Evolutionary conservation across 257 asterid species (phyloP).

Genomic region (Penstemon eatonii): DNA sequence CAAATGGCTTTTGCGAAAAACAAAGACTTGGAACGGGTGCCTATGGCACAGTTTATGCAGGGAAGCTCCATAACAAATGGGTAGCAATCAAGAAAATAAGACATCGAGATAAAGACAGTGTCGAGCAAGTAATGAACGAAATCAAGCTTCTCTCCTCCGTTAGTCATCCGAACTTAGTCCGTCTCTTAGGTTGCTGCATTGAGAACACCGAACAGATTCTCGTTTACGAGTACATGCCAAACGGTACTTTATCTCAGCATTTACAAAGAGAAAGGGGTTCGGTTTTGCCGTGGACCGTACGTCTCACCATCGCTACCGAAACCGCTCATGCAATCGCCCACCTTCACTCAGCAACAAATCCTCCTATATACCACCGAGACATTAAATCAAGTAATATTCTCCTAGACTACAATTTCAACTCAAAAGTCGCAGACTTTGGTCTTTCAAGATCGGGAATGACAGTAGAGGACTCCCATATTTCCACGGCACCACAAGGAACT

Average conservation of each 20-base stretch:
- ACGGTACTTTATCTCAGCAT: conserved; percentile 77
- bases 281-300: conserved; percentile 69
- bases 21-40: conserved; percentile 76
- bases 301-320: conserved; percentile 68
- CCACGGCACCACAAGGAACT: conserved; percentile 82
- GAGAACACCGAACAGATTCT: conserved; percentile 70
- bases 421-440: conserved; percentile 77
- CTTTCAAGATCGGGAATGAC: conserved; percentile 69
- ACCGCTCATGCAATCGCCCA: conserved; percentile 71
- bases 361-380: conserved; percentile 76
- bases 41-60: conserved; percentile 75
- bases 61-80: conserved; percentile 52
- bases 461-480: conserved; percentile 66
- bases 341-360: conserved; percentile 64
- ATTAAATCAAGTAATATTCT: conserved; percentile 73
- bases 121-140: conserved; percentile 70
- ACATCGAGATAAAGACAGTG: conserved; percentile 49
- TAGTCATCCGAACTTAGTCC: conserved; percentile 71
- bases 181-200: conserved; percentile 68
- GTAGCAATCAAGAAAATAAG: conserved; percentile 69
- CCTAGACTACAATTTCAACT: conserved; percentile 55
- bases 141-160: conserved; percentile 74
- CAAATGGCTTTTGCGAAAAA: conserved; percentile 53
- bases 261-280: conserved; percentile 57
- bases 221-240: conserved; percentile 70